Base-by-base conservation (phyloP, 1,139 yeast species). In the Yamadazyma sp. region DNA sequence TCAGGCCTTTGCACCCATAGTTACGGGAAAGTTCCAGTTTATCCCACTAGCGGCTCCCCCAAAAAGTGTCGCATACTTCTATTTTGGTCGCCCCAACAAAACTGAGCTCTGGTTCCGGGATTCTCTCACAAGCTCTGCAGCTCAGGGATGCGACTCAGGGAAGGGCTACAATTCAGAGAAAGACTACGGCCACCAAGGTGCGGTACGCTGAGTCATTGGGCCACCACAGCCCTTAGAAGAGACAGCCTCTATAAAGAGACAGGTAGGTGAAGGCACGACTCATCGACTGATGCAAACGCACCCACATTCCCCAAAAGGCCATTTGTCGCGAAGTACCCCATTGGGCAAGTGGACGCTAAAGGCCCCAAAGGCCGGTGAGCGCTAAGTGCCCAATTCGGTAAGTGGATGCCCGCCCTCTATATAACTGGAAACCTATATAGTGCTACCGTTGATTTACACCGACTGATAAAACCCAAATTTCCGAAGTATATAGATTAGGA, bases 291-390 rank as follows among this genome's bases (percentile, higher is more conserved):
- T 8, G 4, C 5, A 4, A 17, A n/a, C 33, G 33, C 33, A 30
- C 33, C 10, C 12, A 30, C 18, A 10, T 46, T 17, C 51, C 44
- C 22, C 29, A 42, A 38, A 5, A 8, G 33, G 33, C 9, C n/a
- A 18, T 10, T 30, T 8, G 23, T 18, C 4, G 33, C 33, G 5
- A 18, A 18, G 5, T 14, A 8, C 50, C 45, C 32, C 24, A 41
- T 38, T 17, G 14, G 47, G 51, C 12, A 48, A 40, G 48, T 42
- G 24, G 16, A 17, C n/a, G 25, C 33, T n/a, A n/a, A n/a, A n/a
- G n/a, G n/a, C 44, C 22, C 29, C 40, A 38, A 5, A 8, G 33
- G 33, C 9, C n/a, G 12, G 17, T 30, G 16, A 15, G 18, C 4
- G 33, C 33, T n/a, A 18, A 18, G 5, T 14, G 15, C 50, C 45